These are phyloP conservation scores for Fomes fomentarius DNA, from an alignment of 1,284 basidiomycete genomes.

Conservation along the genomic window DNA sequence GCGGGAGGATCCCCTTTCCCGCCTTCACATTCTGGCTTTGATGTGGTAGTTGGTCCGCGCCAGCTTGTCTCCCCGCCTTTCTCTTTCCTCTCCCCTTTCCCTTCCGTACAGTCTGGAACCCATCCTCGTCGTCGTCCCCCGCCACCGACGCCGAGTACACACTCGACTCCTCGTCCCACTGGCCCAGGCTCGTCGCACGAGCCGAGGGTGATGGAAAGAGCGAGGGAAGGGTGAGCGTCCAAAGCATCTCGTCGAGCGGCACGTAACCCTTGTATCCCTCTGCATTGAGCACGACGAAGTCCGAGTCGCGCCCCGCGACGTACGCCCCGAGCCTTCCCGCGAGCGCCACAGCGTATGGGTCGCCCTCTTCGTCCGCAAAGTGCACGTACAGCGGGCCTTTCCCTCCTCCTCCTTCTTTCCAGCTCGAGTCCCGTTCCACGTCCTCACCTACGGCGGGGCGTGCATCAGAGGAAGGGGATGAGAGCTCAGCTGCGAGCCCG, in stretches of 20 bases:
- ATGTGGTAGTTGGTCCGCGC: no score
- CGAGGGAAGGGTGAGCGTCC: conserved; percentile 48
- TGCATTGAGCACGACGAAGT: conserved; percentile 79
- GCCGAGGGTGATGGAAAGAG: background rate
- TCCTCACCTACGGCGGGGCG: background rate
- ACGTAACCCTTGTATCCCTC: conserved; percentile 80
- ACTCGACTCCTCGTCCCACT: conserved; percentile 19
- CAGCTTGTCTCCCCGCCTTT: no score
- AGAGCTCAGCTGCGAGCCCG: conserved; percentile 40
- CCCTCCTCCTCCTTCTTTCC: background rate
- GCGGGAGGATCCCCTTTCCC: conserved; percentile 58
- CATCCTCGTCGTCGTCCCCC: conserved; percentile 46
- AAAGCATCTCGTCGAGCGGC: conserved; percentile 80
- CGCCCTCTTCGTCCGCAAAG: conserved; percentile 86
- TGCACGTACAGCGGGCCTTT: conserved; percentile 50
- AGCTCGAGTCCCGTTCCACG: no score
- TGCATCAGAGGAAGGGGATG: conserved; percentile 7
- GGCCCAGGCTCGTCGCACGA: no score
- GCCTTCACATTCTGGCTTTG: conserved; percentile 29
- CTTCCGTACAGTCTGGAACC: conserved; percentile 61
- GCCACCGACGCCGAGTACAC: conserved; percentile 21
- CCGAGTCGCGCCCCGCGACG: conserved; percentile 81
- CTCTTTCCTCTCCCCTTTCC: conserved; percentile 40
- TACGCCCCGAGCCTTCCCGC: conserved; percentile 77
- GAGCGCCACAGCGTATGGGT: conserved; percentile 83